A percentile compares a stretch with the other conserved stretches of the same genome.
phyloP scores from a whole-genome alignment of 441 rosid genomes.

The Euphorbia celastroides region DNA sequence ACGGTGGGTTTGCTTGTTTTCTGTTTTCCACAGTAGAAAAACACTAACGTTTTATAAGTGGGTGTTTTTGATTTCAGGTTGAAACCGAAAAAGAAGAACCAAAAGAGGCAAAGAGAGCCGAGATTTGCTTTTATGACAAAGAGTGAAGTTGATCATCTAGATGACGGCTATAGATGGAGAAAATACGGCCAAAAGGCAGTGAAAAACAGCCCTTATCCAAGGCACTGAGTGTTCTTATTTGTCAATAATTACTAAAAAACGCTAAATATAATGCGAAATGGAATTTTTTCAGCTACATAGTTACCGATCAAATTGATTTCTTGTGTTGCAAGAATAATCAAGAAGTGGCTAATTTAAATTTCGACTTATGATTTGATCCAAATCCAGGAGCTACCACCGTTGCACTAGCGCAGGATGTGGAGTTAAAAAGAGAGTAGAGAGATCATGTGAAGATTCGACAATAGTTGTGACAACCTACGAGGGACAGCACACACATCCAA shows the following conservation, averaged over 20 bases:
- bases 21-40: background rate
- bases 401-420: constrained; percentile 91
- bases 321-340: constrained; percentile 18
- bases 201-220: constrained; percentile 90
- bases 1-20: background rate
- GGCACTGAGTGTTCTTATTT: constrained; percentile 34
- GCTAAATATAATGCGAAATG: no score
- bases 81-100: constrained; percentile 86
- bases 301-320: background rate
- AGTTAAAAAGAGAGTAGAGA: constrained; percentile 95
- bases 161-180: constrained; percentile 93
- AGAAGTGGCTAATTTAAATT: background rate
- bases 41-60: background rate
- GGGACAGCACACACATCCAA: constrained; percentile 79
- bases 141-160: constrained; percentile 88
- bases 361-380: background rate
- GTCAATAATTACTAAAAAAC: background rate
- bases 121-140: constrained; percentile 93
- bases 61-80: constrained; percentile 37
- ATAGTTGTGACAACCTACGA: constrained; percentile 91
- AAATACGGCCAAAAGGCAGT: constrained; percentile 98
- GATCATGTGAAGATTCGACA: constrained; percentile 74
- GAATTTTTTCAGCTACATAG: no score
- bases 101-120: constrained; percentile 67
- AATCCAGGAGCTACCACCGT: constrained; percentile 91